Evolutionary conservation across 192 early-diverging fungal species (phyloP).

Genomic region (Umbelopsis isabellina): DNA sequence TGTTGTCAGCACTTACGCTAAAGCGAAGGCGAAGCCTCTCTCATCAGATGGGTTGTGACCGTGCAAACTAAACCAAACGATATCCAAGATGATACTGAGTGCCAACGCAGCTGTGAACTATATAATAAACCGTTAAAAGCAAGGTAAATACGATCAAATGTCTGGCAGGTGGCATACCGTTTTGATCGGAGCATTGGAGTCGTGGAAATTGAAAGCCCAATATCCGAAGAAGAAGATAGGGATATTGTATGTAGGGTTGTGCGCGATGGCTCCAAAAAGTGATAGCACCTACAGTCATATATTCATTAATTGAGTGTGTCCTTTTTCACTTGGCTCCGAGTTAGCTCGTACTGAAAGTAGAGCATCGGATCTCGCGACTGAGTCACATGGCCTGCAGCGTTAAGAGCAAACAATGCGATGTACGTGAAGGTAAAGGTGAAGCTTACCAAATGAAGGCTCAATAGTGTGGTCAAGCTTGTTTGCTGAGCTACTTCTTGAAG

Average conservation of each 20-base stretch:
- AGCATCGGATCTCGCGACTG: not conserved
- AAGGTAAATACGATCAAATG: not conserved
- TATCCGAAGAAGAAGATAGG: slow-evolving; percentile 58
- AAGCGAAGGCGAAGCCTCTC: slow-evolving; percentile 42
- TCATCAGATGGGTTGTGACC: slow-evolving; percentile 44
- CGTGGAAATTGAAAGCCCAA: slow-evolving; percentile 54
- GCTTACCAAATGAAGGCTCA: slow-evolving; percentile 38
- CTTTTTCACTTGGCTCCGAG: not conserved
- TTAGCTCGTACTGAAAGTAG: not conserved
- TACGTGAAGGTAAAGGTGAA: not conserved
- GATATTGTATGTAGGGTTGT: slow-evolving; percentile 53
- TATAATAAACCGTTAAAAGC: not conserved
- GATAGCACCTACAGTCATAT: slow-evolving; percentile 42
- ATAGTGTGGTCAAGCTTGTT: slow-evolving; percentile 31
- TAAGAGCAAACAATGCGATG: no score
- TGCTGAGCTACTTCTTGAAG: slow-evolving; percentile 34
- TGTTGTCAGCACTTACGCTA: slow-evolving; percentile 24
- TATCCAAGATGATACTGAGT: slow-evolving; percentile 51
- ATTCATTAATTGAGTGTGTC: not conserved
- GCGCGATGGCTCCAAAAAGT: slow-evolving; percentile 49
- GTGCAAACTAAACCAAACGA: slow-evolving; percentile 50
- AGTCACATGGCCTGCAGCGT: no score
- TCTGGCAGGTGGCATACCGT: slow-evolving; percentile 33
- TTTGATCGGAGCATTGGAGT: slow-evolving; percentile 54
- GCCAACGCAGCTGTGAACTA: slow-evolving; percentile 53